These are phyloP conservation scores for Miscanthus lutarioriparius DNA, from an alignment of 176 grass and related monocot species.

Conservation along the genomic window DNA sequence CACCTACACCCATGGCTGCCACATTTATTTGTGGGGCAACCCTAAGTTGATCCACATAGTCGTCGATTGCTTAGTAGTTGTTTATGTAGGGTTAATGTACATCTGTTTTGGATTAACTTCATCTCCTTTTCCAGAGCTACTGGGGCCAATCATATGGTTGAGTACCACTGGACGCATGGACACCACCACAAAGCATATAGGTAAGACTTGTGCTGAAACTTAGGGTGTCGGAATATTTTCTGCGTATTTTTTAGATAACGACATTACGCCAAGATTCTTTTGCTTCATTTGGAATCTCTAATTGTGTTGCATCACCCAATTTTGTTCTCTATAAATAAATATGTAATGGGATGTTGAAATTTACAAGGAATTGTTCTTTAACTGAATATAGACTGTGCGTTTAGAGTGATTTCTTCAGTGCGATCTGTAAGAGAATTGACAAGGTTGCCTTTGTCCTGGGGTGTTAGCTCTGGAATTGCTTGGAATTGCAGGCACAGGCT, in stretches of 20 bases:
- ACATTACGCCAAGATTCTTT: conserved; percentile 13
- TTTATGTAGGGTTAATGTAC: conserved; percentile 24
- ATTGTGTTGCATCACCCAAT: neutral
- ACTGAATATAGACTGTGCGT: neutral
- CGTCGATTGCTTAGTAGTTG: conserved; percentile 27
- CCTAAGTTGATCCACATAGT: conserved; percentile 42
- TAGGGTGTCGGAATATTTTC: neutral
- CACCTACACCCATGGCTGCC: conserved; percentile 68
- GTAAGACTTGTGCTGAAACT: conserved; percentile 27
- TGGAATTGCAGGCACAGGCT: conserved; percentile 48
- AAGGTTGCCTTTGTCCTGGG: conserved; percentile 26
- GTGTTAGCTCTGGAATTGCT: conserved; percentile 33
- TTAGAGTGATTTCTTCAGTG: conserved; percentile 29
- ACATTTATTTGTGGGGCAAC: conserved; percentile 67
- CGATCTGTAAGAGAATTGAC: conserved; percentile 16
- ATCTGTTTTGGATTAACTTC: conserved; percentile 28
- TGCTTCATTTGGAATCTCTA: conserved; percentile 6
- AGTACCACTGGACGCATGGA: conserved; percentile 27
- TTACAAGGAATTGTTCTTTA: conserved; percentile 6
- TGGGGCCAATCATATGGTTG: conserved; percentile 25
- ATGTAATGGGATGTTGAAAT: conserved; percentile 12
- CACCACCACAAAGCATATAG: conserved; percentile 20
- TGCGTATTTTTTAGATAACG: neutral
- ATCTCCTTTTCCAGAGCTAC: conserved; percentile 6
- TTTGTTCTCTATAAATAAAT: conserved; percentile 8